These are phyloP conservation scores for Phoma herbarum DNA, from an alignment of 2,329 filamentous ascomycete genomes.

Conservation along the genomic window DNA sequence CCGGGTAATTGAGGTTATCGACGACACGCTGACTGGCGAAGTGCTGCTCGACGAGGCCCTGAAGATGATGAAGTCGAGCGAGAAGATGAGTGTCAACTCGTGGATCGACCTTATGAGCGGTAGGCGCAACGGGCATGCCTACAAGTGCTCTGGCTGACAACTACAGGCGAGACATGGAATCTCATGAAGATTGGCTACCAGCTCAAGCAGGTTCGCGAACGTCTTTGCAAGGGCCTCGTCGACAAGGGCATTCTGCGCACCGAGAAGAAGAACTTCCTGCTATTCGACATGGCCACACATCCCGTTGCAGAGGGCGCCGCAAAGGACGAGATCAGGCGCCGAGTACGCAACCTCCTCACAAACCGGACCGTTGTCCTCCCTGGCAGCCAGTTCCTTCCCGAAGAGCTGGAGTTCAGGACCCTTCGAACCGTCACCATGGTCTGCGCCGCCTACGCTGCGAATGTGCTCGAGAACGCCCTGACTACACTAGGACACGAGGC, in stretches of 20 bases:
- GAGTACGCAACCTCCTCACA: conserved; percentile 90
- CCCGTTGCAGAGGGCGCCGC: conserved; percentile 95
- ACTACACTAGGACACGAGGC: conserved; percentile 93
- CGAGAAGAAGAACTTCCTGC: conserved; percentile 98
- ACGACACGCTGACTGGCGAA: conserved; percentile 95
- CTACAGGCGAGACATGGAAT: conserved; percentile 95
- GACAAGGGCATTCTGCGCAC: conserved; percentile 99
- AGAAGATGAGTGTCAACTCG: conserved; percentile 99
- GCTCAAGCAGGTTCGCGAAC: conserved; percentile 97
- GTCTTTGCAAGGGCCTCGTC: conserved; percentile 94
- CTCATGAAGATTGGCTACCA: conserved; percentile 99
- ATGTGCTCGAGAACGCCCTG: conserved; percentile 97
- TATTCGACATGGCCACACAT: conserved; percentile 99
- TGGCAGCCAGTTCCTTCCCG: conserved; percentile 86
- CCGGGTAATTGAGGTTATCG: conserved; percentile 93
- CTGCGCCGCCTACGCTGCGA: conserved; percentile 96
- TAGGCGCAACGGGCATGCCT: conserved; percentile 57
- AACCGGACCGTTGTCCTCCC: conserved; percentile 93
- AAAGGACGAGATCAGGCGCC: conserved; percentile 94
- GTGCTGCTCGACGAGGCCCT: conserved; percentile 96
- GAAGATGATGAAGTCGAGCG: conserved; percentile 99
- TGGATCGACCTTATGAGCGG: conserved; percentile 99
- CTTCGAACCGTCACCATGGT: conserved; percentile 94
- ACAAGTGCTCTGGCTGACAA: conserved; percentile 31
- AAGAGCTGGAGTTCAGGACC: conserved; percentile 93